Conservation (phyloP, 805 yeast species). For the Schwanniomyces occidentalis region DNA sequence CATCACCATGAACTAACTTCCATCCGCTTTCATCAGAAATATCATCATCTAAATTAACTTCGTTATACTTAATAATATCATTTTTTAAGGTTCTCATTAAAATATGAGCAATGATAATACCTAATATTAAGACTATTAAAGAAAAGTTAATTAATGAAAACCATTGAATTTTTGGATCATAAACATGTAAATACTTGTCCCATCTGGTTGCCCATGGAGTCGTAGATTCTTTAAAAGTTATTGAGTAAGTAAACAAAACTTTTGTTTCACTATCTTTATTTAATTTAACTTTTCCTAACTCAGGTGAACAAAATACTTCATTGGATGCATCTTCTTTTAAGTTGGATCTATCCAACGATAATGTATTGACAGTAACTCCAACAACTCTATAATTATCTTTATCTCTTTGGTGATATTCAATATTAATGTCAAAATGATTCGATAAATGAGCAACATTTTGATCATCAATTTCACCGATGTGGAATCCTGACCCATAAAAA, state of each 20-base stretch:
- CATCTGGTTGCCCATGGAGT: constrained; percentile 98
- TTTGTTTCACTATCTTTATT: constrained; percentile 49
- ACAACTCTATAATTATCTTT: constrained; percentile 79
- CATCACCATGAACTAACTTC: constrained; percentile 95
- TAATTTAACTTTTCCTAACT: constrained; percentile 47
- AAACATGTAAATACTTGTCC: constrained; percentile 93
- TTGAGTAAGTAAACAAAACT: constrained; percentile 85
- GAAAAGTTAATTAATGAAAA: constrained; percentile 87
- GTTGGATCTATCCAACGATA: constrained; percentile 46
- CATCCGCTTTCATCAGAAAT: constrained; percentile 94
- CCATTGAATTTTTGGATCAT: constrained; percentile 95
- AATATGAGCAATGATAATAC: constrained; percentile 76
- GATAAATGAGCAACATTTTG: constrained; percentile 57
- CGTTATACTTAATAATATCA: constrained; percentile 88
- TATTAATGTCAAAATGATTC: constrained; percentile 76
- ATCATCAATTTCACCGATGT: constrained; percentile 68
- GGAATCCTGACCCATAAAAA: constrained; percentile 81
- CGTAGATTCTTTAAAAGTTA: constrained; percentile 63
- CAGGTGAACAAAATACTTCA: constrained; percentile 30
- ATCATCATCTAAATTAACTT: constrained; percentile 82
- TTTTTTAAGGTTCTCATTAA: constrained; percentile 75
- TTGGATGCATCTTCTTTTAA: constrained; percentile 20
- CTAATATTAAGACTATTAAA: constrained; percentile 72
- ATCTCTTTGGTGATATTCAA: constrained; percentile 81
- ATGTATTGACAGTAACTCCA: constrained; percentile 79